Percentiles rank a stretch among this genome's conserved stretches.
Conservation (phyloP, 345 rosid genomes). For the Rhizophora mangle region DNA sequence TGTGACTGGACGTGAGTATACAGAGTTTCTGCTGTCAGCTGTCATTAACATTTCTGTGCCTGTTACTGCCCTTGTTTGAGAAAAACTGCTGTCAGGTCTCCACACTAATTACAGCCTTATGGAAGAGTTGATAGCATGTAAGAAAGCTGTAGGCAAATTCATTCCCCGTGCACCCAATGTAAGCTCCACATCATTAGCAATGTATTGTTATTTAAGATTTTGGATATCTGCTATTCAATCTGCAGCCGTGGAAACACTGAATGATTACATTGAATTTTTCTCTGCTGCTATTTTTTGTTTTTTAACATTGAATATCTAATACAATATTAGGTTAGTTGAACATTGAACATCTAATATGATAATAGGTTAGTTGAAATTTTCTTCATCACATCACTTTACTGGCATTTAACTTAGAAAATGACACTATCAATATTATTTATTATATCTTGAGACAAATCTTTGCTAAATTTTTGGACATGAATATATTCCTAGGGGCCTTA, state of each 20-base stretch:
- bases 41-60: constrained; percentile 10
- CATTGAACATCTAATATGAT: too few relatives aligned
- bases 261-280: neutral
- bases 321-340: neutral
- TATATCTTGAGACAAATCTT: too few relatives aligned
- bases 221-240: constrained; percentile 4
- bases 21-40: constrained; percentile 15
- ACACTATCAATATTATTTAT: too few relatives aligned
- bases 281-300: neutral
- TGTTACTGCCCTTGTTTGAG: constrained; percentile 16
- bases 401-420: neutral
- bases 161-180: constrained; percentile 84
- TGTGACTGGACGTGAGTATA: constrained; percentile 89
- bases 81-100: constrained; percentile 52
- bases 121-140: constrained; percentile 93
- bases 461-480: too few relatives aligned
- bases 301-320: neutral
- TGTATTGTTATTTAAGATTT: constrained; percentile 1
- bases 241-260: neutral
- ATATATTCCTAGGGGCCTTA: too few relatives aligned
- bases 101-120: constrained; percentile 93
- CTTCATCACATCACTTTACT: neutral
- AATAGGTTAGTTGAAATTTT: constrained; percentile 1
- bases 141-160: constrained; percentile 76
- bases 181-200: constrained; percentile 22